Base-by-base conservation (phyloP, 371 early-diverging fungal species). In the Chytridium lagenaria region DNA sequence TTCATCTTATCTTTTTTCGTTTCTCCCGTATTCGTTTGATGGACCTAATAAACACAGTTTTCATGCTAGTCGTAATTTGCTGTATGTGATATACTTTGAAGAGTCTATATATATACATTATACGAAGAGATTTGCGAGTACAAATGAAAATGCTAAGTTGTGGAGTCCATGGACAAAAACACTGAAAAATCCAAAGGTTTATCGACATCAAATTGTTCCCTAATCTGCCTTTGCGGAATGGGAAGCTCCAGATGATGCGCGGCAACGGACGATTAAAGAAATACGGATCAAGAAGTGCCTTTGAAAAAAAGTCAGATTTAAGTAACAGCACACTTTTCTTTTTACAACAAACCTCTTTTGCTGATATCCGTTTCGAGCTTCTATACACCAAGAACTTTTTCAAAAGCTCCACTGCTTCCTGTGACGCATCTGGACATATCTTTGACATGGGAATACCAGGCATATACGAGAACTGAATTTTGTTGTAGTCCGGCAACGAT, bases 181-280 rank as follows among this genome's bases (percentile, higher is more conserved):
- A 79, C 28, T 23, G 40, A 31, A 10, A 75, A 61, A 69, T 80
- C 78, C 31, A 82, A 40, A 28, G 80, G 76, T 34, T 36, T 34
- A 38, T 78, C 74, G 0, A 77, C 75, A 61, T 82, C 80, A 64
- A 75, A 78, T 38, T 80, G 72, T 50, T 78, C 77, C 36, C 57
- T 68, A 2, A 67, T 23, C 15, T 68, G 69, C 7, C 75, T 70
- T 63, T 77, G 78, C 28, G 85, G 85, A n/a, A 85, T 80, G 2
- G 85, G 85, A 19, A 85, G 78, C 70, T 85, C 85, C 16, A 85
- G 74, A 51, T 85, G 85, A 66, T 85, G 85, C 36, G 85, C 83
- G 85, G 83, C 33, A 85, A 68, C 26, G 86, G 86, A 28, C 72
- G 67, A 61, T 69, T 82, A 74, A 83, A 85, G 71, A 85, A 85